A percentile compares a stretch with the other conserved stretches of the same genome.
Evolutionary conservation across 192 early-diverging fungal species (phyloP).

Genomic region (Lobosporangium transversale): DNA sequence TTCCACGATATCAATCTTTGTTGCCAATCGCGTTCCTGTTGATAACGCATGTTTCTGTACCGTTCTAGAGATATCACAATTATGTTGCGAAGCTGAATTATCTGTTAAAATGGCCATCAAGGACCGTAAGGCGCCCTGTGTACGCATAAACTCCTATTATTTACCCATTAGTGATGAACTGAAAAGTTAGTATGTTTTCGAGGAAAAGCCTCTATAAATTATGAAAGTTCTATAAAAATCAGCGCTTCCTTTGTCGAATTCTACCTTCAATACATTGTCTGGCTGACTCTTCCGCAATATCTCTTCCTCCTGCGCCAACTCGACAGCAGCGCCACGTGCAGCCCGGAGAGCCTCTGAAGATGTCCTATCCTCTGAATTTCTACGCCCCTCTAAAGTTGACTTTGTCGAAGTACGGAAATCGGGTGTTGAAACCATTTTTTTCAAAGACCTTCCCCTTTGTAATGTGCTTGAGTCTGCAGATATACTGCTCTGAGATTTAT

Average conservation of each 20-base stretch:
- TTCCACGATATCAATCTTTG: constrained; percentile 56
- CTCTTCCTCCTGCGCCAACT: constrained; percentile 48
- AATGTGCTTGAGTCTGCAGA: neutral
- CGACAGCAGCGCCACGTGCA: constrained; percentile 31
- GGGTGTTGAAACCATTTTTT: constrained; percentile 38
- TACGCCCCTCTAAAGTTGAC: constrained; percentile 13
- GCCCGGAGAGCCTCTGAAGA: constrained; percentile 23
- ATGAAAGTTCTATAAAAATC: neutral
- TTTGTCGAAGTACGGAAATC: constrained; percentile 28
- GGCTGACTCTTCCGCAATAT: constrained; percentile 43
- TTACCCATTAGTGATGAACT: neutral
- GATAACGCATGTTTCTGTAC: constrained; percentile 15
- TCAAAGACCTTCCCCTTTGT: constrained; percentile 9
- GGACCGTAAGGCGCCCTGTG: constrained; percentile 46
- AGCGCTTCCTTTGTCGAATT: neutral
- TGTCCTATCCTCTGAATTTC: constrained; percentile 45
- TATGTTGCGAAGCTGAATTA: constrained; percentile 6
- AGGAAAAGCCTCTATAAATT: neutral
- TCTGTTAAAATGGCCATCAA: constrained; percentile 41
- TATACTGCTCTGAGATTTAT: neutral
- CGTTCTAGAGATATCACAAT: constrained; percentile 6
- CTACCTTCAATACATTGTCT: constrained; percentile 50
- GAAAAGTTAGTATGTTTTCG: neutral
- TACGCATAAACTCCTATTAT: constrained; percentile 52
- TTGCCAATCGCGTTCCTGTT: constrained; percentile 28